Base-by-base conservation (phyloP, 805 yeast genomes). In the Myxozyma kluyveri region DNA sequence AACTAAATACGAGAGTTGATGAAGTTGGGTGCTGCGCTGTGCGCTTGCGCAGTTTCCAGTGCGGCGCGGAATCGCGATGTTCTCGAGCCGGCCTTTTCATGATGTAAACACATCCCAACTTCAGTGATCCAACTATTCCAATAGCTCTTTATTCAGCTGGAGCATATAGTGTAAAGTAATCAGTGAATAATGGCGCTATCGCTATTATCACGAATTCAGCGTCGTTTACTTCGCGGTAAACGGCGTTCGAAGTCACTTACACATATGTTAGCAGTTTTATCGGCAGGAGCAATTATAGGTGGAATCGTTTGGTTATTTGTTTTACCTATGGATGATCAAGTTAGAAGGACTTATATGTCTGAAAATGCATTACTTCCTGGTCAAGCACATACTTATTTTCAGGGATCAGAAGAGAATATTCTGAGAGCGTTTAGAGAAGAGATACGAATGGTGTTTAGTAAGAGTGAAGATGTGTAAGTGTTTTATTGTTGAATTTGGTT, bases 281-380 rank as follows among this genome's bases (percentile, higher is more conserved):
- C 56, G 10, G 18, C 49, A 5, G 6, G 47, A 1, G 26, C 49
- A 5, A 37, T 42, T 9, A 2, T 48, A 17, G 52, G 45, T 10
- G 86, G 88, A 4, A 59, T 82, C 7, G 64, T 72, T 0, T 79
- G 86, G 81, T 70, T 93, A 12, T 69, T 76, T 3, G 62, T 70
- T 21, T 72, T 89, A 45, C 96, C 98, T 0, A 56, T 81, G 61
- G 85, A 85, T 17, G 98, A 96, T 19, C 88, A 87, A 64, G 88
- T 73, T 67, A 74, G 97, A 49, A 70, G 75, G 57, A 88, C 96
- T 1, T 93, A 93, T 67, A 85, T 90, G 10, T 85, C 95, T 5
- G 99, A 93, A 65, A 93, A 93, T 69, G 99, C 99, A 29, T 73
- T 93, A 67, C 83, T 93, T 87, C 97, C 99, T 5, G 90, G 95